A percentile compares a stretch with the other conserved stretches of the same genome.
Conservation (phyloP, 352 stramenopile species). For the Phytophthora podocarpi region DNA sequence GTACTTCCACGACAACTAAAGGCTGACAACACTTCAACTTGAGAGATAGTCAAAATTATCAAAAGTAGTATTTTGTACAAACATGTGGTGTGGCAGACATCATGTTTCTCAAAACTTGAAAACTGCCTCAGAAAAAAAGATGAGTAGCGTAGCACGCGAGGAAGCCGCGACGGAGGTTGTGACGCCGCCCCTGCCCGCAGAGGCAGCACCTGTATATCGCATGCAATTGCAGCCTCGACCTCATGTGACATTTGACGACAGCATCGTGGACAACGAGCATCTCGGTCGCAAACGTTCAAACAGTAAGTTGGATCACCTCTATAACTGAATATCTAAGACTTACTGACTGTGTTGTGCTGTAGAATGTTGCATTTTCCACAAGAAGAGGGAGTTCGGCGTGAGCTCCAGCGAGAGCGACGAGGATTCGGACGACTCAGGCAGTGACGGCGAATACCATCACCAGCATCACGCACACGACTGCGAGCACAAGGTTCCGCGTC, state of each 20-base stretch:
- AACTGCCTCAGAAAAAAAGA: too few relatives aligned
- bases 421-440: constrained; percentile 62
- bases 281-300: constrained; percentile 92
- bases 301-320: constrained; percentile 48
- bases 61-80: neutral
- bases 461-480: constrained; percentile 33
- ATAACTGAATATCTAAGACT: neutral
- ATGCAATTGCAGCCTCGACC: constrained; percentile 80
- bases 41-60: constrained; percentile 1
- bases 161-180: constrained; percentile 40
- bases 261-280: constrained; percentile 93
- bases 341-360: constrained; percentile 6
- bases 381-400: constrained; percentile 90
- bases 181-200: constrained; percentile 17
- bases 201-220: constrained; percentile 52
- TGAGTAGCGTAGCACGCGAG: constrained; percentile 37
- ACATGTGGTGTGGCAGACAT: too few relatives aligned
- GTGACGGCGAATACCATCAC: constrained; percentile 22
- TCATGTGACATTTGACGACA: constrained; percentile 89
- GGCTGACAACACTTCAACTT: constrained; percentile 11
- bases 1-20: constrained; percentile 55
- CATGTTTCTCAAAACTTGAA: too few relatives aligned
- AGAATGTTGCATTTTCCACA: constrained; percentile 95
- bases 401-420: constrained; percentile 91
- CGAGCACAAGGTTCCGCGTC: constrained; percentile 33